Evolutionary conservation across 2,329 filamentous ascomycete genomes (phyloP).

Genomic region (Fusarium irregulare): DNA sequence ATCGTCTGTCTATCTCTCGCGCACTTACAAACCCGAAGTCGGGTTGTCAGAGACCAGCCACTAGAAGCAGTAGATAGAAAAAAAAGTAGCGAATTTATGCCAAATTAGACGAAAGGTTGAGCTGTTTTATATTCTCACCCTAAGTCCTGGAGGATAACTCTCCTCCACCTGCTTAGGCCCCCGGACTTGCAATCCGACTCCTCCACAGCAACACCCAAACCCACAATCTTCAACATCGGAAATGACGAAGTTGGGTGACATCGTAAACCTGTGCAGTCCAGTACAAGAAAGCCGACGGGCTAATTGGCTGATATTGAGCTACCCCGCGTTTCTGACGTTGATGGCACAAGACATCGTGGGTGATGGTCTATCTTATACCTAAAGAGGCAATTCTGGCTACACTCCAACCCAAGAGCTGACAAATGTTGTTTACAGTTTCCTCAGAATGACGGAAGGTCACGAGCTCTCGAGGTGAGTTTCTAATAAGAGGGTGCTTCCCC

Average conservation of each 20-base stretch:
- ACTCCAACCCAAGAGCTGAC: constrained; percentile 10
- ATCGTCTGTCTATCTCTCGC: rapidly evolving
- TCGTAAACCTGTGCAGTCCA: not conserved
- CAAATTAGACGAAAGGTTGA: rapidly evolving
- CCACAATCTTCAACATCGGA: not conserved
- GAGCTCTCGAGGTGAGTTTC: not conserved
- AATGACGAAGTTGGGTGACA: not conserved
- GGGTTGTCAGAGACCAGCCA: rapidly evolving
- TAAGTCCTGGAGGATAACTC: not conserved
- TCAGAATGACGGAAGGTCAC: constrained; percentile 32
- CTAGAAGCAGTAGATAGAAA: rapidly evolving
- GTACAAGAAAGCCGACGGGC: not conserved
- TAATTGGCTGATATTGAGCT: constrained; percentile 3
- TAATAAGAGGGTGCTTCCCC: constrained; percentile 26
- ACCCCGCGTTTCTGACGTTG: constrained; percentile 41
- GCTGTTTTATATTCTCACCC: not conserved
- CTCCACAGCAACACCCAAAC: rapidly evolving
- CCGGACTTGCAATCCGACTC: not conserved
- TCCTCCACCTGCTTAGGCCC: not conserved
- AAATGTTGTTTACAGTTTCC: not conserved
- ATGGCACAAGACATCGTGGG: constrained; percentile 14
- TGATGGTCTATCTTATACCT: constrained; percentile 18
- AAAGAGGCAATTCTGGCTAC: constrained; percentile 14
- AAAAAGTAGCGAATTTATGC: rapidly evolving
- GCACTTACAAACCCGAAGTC: not conserved